A percentile compares a stretch with the other conserved stretches of the same genome.
phyloP scores from a whole-genome alignment of 176 grass and related monocot species.

The Triticum monococcum region DNA sequence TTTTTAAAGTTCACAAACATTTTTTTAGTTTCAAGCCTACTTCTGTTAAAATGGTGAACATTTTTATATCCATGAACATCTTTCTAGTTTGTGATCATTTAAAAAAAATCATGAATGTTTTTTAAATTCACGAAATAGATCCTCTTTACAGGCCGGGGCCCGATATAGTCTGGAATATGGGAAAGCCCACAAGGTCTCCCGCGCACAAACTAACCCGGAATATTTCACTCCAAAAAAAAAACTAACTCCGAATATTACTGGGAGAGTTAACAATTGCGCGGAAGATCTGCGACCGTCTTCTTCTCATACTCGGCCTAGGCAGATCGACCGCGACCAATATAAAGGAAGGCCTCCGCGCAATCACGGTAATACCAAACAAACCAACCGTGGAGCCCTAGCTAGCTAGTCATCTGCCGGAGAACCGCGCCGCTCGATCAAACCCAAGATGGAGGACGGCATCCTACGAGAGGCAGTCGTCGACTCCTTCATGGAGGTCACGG shows the following conservation, averaged over 20 bases:
- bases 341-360: neutral
- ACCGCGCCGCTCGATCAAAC: neutral
- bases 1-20: too few species aligned
- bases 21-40: too few species aligned
- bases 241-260: neutral
- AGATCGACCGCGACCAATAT: neutral
- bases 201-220: too few species aligned
- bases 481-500: slow-evolving; percentile 55
- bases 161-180: neutral
- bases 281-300: neutral
- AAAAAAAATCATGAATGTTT: too few species aligned
- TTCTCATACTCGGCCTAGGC: neutral
- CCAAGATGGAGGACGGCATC: slow-evolving; percentile 22
- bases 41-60: too few species aligned
- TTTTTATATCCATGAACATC: too few species aligned
- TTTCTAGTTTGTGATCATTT: too few species aligned
- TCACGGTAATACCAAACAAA: neutral
- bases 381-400: neutral
- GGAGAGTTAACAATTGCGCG: neutral
- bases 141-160: too few species aligned
- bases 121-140: too few species aligned
- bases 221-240: too few species aligned
- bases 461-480: neutral
- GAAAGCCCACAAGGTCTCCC: neutral
- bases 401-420: neutral